Evolutionary conservation across 2,329 filamentous ascomycete genomes (phyloP), one percentile per base, ranked within the genome.

Genomic region (Sporothrix inflata): DNA sequence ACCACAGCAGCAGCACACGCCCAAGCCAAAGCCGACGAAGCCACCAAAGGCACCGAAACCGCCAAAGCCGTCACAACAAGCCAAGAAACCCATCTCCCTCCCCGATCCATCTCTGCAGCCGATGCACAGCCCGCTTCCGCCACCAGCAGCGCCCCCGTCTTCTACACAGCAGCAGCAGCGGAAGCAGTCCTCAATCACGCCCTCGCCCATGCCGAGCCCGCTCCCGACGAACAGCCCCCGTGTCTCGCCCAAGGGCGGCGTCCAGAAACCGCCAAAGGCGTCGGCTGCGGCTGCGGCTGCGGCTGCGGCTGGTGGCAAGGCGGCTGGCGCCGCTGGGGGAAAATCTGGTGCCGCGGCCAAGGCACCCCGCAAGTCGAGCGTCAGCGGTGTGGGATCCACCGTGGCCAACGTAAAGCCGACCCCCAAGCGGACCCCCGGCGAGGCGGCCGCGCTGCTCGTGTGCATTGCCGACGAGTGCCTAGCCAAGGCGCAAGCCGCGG

Each of bases 391-490:
- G 78, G 21, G 60, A 11, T 7, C n/a, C 30, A 12, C 57, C 24
- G 19, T 40, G 27, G 12, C 84, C 1, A 82, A 67, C n/a, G 47
- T 42, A 9, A 67, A 42, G 27, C 40, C 82, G 7, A 77, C 82
- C 3, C 79, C 82, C 0, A 78, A 81, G 5, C 83, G 83, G 74
- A 78, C 81, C 8, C 79, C 81, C 4, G 79, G 84, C 9, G 87
- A 89, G 71, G 86, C 85, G 0, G 82, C 87, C 2, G 83, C 89
- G 1, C 82, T 94, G 9, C 83, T 94, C 72, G 83, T 93, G 8
- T 87, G 87, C n/a, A 84, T 94, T 16, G 91, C 92, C 2, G 92
- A 95, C 76, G 92, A 95, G 75, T 94, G 92, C 76, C 88, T 94
- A 69, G 82, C 83, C 34, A 90, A 89, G 70, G 92, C 92, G 19